phyloP scores from a whole-genome alignment of 805 yeast genomes.

The Blastobotrys parvus region DNA sequence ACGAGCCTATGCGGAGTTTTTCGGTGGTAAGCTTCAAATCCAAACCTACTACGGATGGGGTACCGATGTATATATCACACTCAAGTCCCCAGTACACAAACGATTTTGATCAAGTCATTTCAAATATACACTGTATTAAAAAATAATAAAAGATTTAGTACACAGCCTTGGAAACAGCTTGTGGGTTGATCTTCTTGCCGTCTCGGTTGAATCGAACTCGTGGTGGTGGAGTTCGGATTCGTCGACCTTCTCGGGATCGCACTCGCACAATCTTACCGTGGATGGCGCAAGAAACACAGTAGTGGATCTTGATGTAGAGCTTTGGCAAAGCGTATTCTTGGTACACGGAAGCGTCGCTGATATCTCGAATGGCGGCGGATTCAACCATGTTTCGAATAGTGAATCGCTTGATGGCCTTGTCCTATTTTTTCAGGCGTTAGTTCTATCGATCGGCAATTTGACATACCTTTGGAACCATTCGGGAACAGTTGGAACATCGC shows the following conservation, averaged over 20 bases:
- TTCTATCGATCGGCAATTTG: neutral
- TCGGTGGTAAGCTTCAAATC: constrained; percentile 60
- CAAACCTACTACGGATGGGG: constrained; percentile 74
- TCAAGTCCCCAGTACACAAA: constrained; percentile 13
- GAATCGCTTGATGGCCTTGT: constrained; percentile 99
- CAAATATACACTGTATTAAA: neutral
- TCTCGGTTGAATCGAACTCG: constrained; percentile 95
- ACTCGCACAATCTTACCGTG: constrained; percentile 99
- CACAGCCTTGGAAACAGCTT: constrained; percentile 92
- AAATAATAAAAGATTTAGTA: constrained; percentile 21
- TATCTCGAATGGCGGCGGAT: constrained; percentile 99
- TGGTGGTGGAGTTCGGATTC: constrained; percentile 97
- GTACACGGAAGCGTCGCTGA: constrained; percentile 99
- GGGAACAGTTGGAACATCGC: constrained; percentile 99
- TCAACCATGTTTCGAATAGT: constrained; percentile 99
- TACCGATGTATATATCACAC: constrained; percentile 58
- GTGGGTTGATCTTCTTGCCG: constrained; percentile 93
- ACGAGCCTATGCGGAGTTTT: constrained; percentile 61
- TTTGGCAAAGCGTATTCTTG: constrained; percentile 99
- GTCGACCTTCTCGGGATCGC: constrained; percentile 98
- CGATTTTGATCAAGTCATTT: neutral
- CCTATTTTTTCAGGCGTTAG: constrained; percentile 32
- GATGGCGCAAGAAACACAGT: constrained; percentile 99
- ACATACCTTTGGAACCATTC: constrained; percentile 81
- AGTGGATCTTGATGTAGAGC: constrained; percentile 99